phyloP scores from a whole-genome alignment of 345 rosid genomes.

The Adansonia digitata region DNA sequence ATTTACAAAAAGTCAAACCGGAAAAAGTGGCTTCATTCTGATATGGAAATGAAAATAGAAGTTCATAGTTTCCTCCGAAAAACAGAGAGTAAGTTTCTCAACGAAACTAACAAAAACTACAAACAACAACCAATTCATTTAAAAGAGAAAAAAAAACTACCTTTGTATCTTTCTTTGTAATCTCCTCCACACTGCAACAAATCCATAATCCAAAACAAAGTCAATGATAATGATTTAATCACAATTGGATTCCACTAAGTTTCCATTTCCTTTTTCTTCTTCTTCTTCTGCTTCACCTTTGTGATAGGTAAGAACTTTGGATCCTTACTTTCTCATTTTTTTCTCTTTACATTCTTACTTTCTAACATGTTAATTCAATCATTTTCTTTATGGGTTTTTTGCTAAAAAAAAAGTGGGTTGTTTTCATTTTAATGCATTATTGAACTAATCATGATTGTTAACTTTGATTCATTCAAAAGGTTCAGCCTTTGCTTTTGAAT shows the following conservation, averaged over 20 bases:
- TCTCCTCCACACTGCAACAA: not conserved
- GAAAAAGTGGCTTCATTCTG: not conserved
- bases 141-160: not conserved
- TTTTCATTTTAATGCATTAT: not conserved
- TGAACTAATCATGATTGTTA: not conserved
- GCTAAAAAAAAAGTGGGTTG: not conserved
- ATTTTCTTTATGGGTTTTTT: not conserved
- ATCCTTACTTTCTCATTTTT: not conserved
- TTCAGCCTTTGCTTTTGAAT: constrained; percentile 1
- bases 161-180: not conserved
- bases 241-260: not conserved
- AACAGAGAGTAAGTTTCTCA: constrained; percentile 6
- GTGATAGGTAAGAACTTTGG: not conserved
- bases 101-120: not conserved
- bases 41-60: not conserved
- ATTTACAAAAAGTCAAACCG: not conserved
- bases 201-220: not conserved
- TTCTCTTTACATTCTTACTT: not conserved
- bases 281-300: not conserved
- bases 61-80: constrained; percentile 2
- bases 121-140: not conserved
- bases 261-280: not conserved
- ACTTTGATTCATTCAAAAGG: not conserved
- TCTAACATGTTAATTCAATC: not conserved
- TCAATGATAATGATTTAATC: not conserved